Evolutionary conservation across 768 basidiomycete genomes (phyloP).

Genomic region (Collybiopsis luxurians): DNA sequence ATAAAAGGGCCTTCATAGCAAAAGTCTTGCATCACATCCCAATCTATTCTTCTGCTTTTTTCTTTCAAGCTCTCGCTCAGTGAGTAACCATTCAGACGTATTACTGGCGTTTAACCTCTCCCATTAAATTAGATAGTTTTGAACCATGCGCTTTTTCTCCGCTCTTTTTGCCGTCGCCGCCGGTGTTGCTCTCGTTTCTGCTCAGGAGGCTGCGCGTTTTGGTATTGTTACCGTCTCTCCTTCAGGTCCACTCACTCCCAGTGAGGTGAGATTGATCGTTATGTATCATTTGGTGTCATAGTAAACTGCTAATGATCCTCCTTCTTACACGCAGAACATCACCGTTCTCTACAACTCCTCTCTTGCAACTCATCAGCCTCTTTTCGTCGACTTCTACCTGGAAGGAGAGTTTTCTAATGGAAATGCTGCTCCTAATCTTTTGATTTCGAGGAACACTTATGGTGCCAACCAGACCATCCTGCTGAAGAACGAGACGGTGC

Average conservation of each 20-base stretch:
- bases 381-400: constrained; percentile 5
- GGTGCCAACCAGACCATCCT: not conserved
- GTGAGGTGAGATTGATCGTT: too few species aligned
- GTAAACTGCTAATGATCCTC: not conserved
- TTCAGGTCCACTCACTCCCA: not conserved
- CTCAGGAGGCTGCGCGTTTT: constrained; percentile 3
- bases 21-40: too few species aligned
- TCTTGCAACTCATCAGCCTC: not conserved
- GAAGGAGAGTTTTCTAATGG: not conserved
- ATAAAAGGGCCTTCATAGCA: too few species aligned
- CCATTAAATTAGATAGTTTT: too few species aligned
- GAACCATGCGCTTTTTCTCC: not conserved
- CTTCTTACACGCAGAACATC: not conserved
- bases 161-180: not conserved
- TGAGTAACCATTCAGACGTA: too few species aligned
- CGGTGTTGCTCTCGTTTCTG: not conserved
- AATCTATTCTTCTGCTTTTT: too few species aligned
- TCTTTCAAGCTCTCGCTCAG: too few species aligned
- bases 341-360: constrained; percentile 1
- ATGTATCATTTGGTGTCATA: too few species aligned
- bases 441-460: constrained; percentile 3
- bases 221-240: not conserved
- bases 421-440: not conserved
- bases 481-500: not conserved
- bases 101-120: too few species aligned